Base-by-base conservation (phyloP, 2,329 filamentous ascomycete genomes). In the Neofusicoccum parvum region DNA sequence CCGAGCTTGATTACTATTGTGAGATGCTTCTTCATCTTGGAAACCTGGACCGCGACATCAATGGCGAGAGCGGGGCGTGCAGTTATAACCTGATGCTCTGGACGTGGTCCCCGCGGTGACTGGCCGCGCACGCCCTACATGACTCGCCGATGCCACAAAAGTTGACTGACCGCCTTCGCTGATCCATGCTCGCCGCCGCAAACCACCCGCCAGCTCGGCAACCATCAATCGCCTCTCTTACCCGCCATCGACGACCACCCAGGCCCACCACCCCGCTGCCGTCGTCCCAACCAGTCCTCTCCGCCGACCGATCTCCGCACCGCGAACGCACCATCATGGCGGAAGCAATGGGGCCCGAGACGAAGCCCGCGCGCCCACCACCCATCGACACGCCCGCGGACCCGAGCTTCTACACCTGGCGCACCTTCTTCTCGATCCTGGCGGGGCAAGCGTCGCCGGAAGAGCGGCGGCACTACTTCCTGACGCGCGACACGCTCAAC, bases 1-100 rank as follows among this genome's bases (percentile, higher is more conserved):
- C 92, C 92, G 69, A 96, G 86, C 82, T 96, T 96, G 73, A 96
- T 94, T 72, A 96, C 92, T 69, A 95, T 87, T 63, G 89, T 92
- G 70, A 92, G 84, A 73, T 87, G 84, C 76, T 87, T 89, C 82
- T 88, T 92, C 88, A 91, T 91, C 70, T 77, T 86, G 85, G 48
- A 46, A 23, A 41, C 23, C 14, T 41, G 41, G 48, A 45, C 62
- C 14, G 37, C 20, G 23, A 37, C 27, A 23, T 46, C 62, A 64
- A 64, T 64, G 62, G 48, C 62, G 41, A 23, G 43, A 37, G 41
- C 56, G 43, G 56, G 56, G 41, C n/a, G 39, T 59, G n/a, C 14
- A 5, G 15, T 48, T 48, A 46, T 48, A 60, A 3, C 15, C 17
- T 32, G 15, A 17, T n/a, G 43, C 32, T 11, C 20, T 32, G 27